These are phyloP conservation scores for Aspergillus alliaceus DNA, from an alignment of 2,329 filamentous ascomycete genomes.

Conservation along the genomic window DNA sequence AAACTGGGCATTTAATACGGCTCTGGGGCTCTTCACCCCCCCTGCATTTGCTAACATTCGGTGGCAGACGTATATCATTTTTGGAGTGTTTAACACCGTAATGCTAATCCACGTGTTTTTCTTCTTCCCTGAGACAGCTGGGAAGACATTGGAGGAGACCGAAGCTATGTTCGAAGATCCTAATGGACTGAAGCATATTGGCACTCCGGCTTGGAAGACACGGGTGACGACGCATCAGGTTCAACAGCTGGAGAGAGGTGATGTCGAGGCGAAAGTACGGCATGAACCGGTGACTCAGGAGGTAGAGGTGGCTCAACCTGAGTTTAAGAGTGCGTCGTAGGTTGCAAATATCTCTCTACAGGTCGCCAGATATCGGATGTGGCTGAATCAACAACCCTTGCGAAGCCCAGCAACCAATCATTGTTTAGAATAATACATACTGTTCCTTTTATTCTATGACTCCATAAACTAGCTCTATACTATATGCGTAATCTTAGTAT, in stretches of 20 bases:
- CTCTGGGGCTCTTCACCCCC: conserved; percentile 49
- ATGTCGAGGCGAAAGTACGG: conserved; percentile 15
- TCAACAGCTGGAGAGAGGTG: conserved; percentile 19
- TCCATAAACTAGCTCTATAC: no score
- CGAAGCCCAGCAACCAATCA: no score
- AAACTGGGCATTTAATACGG: conserved; percentile 60
- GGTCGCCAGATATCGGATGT: no score
- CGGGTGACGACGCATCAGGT: conserved; percentile 15
- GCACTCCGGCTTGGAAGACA: conserved; percentile 43
- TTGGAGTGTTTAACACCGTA: conserved; percentile 65
- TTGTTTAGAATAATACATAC: no score
- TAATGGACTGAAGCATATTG: conserved; percentile 25
- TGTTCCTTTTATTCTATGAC: no score
- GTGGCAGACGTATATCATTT: conserved; percentile 67
- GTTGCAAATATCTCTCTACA: not conserved
- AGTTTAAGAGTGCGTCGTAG: not conserved
- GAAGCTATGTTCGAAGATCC: conserved; percentile 64
- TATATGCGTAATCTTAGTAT: no score
- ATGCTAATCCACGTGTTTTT: conserved; percentile 68
- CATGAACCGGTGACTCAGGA: not conserved
- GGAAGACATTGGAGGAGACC: conserved; percentile 74
- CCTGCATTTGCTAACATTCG: conserved; percentile 52
- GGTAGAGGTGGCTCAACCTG: not conserved
- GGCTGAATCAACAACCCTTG: no score
- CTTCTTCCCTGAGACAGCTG: conserved; percentile 66